A percentile compares a stretch with the other conserved stretches of the same genome.
phyloP scores from a whole-genome alignment of 1,139 yeast species.

The Hyphopichia pseudoburtonii region DNA sequence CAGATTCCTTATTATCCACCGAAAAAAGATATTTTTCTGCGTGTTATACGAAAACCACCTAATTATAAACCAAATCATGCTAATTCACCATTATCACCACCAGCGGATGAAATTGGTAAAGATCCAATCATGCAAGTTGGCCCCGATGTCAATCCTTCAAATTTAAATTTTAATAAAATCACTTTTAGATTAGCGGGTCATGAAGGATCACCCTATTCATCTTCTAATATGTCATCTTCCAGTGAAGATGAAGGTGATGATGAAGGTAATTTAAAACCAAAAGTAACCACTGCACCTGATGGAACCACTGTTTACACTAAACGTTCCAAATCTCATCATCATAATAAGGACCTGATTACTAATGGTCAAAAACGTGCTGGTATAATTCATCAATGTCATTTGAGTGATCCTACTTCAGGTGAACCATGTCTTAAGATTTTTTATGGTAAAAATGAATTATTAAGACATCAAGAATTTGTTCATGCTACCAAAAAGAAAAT shows the following conservation, averaged over 20 bases:
- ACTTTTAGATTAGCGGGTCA: no score
- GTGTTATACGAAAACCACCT: no score
- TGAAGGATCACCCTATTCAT: no score
- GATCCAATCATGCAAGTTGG: no score
- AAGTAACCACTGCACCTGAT: background rate
- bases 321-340: no score
- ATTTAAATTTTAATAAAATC: no score
- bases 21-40: background rate
- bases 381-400: conserved; percentile 46
- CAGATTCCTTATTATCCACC: conserved; percentile 1
- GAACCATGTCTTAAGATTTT: conserved; percentile 41
- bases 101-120: no score
- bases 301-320: no score
- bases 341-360: conserved; percentile 12
- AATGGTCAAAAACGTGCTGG: conserved; percentile 25
- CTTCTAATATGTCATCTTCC: no score
- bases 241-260: conserved; percentile 6
- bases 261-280: conserved; percentile 4
- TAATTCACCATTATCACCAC: no score
- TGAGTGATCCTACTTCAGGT: conserved; percentile 33
- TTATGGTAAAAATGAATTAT: conserved; percentile 46
- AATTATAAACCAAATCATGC: no score
- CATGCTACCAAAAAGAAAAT: conserved; percentile 48
- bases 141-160: no score
- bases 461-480: conserved; percentile 49